phyloP scores from a whole-genome alignment of 176 grass and related monocot species.

The Juncus inflexus region DNA sequence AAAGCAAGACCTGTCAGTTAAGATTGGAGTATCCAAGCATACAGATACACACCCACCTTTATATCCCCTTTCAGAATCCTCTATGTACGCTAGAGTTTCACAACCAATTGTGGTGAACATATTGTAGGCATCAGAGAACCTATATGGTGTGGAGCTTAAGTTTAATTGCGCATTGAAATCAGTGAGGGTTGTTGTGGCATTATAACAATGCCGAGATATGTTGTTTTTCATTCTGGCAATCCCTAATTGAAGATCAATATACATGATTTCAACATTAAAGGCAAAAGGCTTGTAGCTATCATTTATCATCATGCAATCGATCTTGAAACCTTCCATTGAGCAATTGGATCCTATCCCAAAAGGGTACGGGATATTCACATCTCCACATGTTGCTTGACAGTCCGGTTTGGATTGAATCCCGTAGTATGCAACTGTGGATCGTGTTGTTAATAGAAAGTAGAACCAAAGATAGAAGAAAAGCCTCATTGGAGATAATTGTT shows the following conservation, averaged over 20 bases:
- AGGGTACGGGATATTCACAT: no score
- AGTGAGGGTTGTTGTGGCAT: not conserved
- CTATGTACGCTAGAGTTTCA: not conserved
- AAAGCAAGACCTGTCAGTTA: slow-evolving; percentile 8
- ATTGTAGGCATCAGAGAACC: not conserved
- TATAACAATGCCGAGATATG: not conserved
- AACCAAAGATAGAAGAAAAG: no score
- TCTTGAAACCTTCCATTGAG: no score
- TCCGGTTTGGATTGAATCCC: not conserved
- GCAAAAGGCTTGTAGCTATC: not conserved
- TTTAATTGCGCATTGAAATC: not conserved
- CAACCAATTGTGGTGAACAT: not conserved
- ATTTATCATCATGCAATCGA: not conserved
- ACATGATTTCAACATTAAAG: not conserved
- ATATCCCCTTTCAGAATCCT: not conserved
- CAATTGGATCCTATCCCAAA: no score
- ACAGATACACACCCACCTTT: slow-evolving; percentile 13
- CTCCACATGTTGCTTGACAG: not conserved
- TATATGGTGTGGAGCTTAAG: not conserved
- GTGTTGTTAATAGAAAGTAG: not conserved
- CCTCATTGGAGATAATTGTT: no score
- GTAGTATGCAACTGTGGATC: not conserved
- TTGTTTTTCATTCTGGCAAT: not conserved
- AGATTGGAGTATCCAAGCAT: not conserved
- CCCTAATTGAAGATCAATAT: not conserved